Base-by-base conservation (phyloP, 108 stramenopile genomes). In the Poteriospumella lacustris region DNA sequence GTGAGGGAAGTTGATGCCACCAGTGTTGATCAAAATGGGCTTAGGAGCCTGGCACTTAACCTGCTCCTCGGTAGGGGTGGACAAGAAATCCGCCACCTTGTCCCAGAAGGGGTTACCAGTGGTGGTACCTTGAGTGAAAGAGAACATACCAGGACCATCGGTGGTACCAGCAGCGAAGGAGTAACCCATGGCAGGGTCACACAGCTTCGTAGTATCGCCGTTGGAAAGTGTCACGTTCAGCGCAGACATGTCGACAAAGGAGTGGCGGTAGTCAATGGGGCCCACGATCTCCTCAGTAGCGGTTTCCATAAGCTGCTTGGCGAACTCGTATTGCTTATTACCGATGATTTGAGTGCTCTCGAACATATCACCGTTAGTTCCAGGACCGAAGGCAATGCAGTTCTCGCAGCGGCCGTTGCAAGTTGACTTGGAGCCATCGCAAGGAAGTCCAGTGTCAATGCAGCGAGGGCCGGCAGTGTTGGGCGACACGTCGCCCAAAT, bases 151-250 rank as follows among this genome's bases (percentile, higher is more conserved):
- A 0, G 86, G 87, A 15, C 89, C 89, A 75, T 89, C 89, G 9
- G 85, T 89, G 40, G 89, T 89, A 0, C 89, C 89, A 39, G 87
- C 89, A 19, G 89, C 89, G 76, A 89, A 89, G 1, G 78, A 70
- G 68, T 87, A 56, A 15, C 52, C 52, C 52, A 56, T 56, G 19
- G 52, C 52, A 56, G 52, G 52, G 24, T 15, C 15, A 39, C 64
- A 68, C 19, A 68, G 58, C 12, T 68, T 70, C 12, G 58, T 85
- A 3, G 43, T 80, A 15, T 15, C 67, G 0, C 86, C 86, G 68
- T 83, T 64, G 42, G 75, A 77, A 39, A 87, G 52, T 31, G 43
- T 60, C 0, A 89, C 88, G 29, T 79, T 78, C 39, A 72, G 43
- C 58, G 86, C 81, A 39, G 79, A 36, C 87, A 89, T 87, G 75